Base-by-base conservation (phyloP, 352 stramenopile genomes). In the Pythium apleroticum region DNA sequence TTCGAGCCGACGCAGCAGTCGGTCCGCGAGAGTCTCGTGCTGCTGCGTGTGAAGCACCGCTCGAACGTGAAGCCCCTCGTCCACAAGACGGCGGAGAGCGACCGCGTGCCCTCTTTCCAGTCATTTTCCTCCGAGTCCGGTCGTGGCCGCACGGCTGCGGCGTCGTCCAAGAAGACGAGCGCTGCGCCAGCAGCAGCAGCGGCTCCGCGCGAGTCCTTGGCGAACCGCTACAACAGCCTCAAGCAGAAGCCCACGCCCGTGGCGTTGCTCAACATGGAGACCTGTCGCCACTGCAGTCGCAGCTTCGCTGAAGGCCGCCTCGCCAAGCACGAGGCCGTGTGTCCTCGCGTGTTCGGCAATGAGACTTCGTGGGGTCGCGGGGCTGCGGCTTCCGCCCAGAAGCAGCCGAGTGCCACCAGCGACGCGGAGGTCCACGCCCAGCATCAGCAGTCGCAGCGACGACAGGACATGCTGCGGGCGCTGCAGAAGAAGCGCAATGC, bases 291-390 rank as follows among this genome's bases (percentile, higher is more conserved):
- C 66, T 95, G 87, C 53, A 66, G 63, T 9, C 80, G 85, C 7
- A 93, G 80, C 62, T 95, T 95, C 64, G 87, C 87, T 12, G 79
- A 93, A 76, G 87, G 87, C 3, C 73, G 85, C 1, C 71, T 95
- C 11, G 79, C 75, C 3, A 95, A 95, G 67, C 87, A 95, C 54
- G 87, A 95, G 66, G 77, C 75, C 24, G 84, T 93, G 5, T 95
- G 87, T 56, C 84, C 78, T 1, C 81, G 84, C 19, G 84, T 93
- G 10, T 93, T 95, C 55, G 86, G 86, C 10, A 84, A 78, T 30
- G 83, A 95, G 73, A 75, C 72, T 5, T 75, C 84, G 22, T 92
- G 83, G 86, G 83, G 83, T n/a, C 77, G 84, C n/a, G 79, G 81
- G 8, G 33, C 59, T 0, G 49, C 14, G 6, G 10, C n/a, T 15